phyloP scores from a whole-genome alignment of 1,139 yeast species.

The Suhomyces atakaporum region DNA sequence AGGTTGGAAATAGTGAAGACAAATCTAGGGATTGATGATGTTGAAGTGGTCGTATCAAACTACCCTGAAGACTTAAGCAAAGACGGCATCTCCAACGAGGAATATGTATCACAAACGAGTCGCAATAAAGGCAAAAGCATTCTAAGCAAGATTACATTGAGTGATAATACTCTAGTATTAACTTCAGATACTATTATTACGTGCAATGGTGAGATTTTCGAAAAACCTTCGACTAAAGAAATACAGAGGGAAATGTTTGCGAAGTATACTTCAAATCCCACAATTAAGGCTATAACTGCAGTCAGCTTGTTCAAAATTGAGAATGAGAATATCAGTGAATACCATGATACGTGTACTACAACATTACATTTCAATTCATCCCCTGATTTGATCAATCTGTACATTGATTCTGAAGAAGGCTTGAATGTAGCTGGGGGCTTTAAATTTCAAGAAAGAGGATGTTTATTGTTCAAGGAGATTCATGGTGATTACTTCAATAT shows the following conservation, averaged over 20 bases:
- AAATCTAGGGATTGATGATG: conserved; percentile 60
- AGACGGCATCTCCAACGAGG: conserved; percentile 44
- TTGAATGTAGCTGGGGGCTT: conserved; percentile 89
- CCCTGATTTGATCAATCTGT: conserved; percentile 56
- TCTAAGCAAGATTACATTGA: conserved; percentile 6
- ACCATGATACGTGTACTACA: conserved; percentile 25
- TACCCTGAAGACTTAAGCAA: conserved; percentile 79
- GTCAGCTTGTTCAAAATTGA: conserved; percentile 54
- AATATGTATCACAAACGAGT: conserved; percentile 75
- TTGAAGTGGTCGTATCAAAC: conserved; percentile 52
- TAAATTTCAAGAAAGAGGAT: conserved; percentile 75
- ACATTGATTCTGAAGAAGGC: conserved; percentile 76
- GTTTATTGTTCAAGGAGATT: conserved; percentile 59
- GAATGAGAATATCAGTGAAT: conserved; percentile 15
- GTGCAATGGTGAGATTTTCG: conserved; percentile 60
- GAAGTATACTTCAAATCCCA: conserved; percentile 46
- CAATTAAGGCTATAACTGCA: conserved; percentile 67
- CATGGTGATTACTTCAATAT: conserved; percentile 84
- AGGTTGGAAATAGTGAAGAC: conserved; percentile 62
- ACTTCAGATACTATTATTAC: conserved; percentile 91
- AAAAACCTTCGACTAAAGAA: conserved; percentile 66
- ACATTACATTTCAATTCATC: conserved; percentile 40
- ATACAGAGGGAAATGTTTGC: conserved; percentile 47
- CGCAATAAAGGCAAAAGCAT: conserved; percentile 52
- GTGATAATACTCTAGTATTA: conserved; percentile 38